These are phyloP conservation scores for Talaromyces sp. DNA, from an alignment of 2,329 filamentous ascomycete genomes.

Conservation along the genomic window DNA sequence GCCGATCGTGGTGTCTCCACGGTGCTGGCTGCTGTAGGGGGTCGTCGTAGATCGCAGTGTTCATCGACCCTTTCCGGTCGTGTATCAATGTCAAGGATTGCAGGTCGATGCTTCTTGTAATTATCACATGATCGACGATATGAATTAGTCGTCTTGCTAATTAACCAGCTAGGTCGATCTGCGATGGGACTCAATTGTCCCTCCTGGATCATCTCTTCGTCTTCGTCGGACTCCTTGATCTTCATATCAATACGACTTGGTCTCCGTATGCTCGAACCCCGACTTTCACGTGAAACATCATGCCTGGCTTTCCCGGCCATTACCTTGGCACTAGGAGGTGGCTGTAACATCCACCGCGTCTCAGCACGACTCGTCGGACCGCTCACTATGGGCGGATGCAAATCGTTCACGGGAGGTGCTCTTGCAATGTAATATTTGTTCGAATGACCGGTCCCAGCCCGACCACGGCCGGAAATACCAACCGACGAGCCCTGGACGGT, in stretches of 20 bases:
- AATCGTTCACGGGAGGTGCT: constrained; percentile 75
- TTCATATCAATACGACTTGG: constrained; percentile 10
- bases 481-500: constrained; percentile 52
- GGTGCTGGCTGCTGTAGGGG: constrained; percentile 3
- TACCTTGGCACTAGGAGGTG: constrained; percentile 79
- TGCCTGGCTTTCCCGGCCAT: constrained; percentile 74
- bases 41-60: background rate
- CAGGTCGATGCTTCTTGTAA: constrained; percentile 6
- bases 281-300: constrained; percentile 21
- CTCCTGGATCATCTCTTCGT: constrained; percentile 14
- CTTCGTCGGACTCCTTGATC: constrained; percentile 9
- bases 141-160: constrained; percentile 11
- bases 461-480: constrained; percentile 39
- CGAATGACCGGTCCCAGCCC: constrained; percentile 30
- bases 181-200: constrained; percentile 8
- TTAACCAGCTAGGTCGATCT: background rate
- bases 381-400: constrained; percentile 79
- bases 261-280: constrained; percentile 15
- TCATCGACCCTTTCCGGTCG: background rate
- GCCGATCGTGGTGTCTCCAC: background rate
- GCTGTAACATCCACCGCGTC: constrained; percentile 86
- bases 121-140: constrained; percentile 9
- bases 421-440: constrained; percentile 56
- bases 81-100: background rate
- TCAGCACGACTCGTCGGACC: constrained; percentile 64